These are phyloP conservation scores for Haplographium delicatum DNA, from an alignment of 495 filamentous ascomycete genomes.

Conservation along the genomic window DNA sequence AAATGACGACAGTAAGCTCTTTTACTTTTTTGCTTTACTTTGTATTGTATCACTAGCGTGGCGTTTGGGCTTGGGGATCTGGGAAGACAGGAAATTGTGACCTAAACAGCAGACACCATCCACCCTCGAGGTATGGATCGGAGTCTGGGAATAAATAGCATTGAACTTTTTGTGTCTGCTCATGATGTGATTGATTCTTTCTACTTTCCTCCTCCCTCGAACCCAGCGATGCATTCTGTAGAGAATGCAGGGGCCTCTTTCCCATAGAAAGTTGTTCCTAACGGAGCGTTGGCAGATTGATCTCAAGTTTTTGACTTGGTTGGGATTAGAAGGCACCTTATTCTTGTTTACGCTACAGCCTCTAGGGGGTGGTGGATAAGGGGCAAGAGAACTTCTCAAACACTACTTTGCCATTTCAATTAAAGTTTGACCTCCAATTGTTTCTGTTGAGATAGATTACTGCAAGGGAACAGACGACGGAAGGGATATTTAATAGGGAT, in stretches of 20 bases:
- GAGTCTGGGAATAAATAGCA: too few species aligned
- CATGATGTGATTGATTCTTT: too few species aligned
- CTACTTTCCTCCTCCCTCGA: too few species aligned
- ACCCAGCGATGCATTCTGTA: conserved; percentile 64
- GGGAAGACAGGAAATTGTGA: not conserved
- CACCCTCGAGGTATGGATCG: too few species aligned
- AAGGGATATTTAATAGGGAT: too few species aligned
- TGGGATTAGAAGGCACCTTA: conserved; percentile 29
- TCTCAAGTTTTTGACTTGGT: conserved; percentile 17
- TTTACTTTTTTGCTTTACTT: conserved; percentile 15
- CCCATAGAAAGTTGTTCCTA: conserved; percentile 49
- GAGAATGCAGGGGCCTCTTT: conserved; percentile 59
- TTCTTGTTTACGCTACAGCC: conserved; percentile 23
- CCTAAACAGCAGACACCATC: too few species aligned
- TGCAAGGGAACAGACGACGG: too few species aligned
- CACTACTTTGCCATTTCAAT: conserved; percentile 8
- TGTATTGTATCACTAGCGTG: too few species aligned
- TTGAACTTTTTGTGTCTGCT: too few species aligned
- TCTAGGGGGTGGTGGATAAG: conserved; percentile 28
- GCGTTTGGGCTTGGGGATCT: conserved; percentile 9
- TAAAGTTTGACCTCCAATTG: not conserved
- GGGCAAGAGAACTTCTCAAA: conserved; percentile 31
- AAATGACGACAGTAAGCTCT: conserved; percentile 14
- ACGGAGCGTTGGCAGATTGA: conserved; percentile 64
- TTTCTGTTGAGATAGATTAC: not conserved